phyloP scores from a whole-genome alignment of 768 basidiomycete genomes.

The Boletus tomentosulus region DNA sequence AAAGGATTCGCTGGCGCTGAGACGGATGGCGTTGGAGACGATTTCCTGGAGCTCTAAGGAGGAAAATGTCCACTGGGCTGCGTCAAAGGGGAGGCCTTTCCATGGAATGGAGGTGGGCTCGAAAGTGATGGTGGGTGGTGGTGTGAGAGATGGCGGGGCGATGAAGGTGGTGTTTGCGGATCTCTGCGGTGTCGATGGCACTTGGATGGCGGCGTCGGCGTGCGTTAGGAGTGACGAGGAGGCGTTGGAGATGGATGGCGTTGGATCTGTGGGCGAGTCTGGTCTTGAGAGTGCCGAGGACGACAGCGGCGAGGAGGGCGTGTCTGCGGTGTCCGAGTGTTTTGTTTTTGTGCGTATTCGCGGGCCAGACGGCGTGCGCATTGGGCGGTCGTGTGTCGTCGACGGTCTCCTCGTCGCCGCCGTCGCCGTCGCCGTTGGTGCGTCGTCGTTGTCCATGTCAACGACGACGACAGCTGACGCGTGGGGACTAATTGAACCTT shows the following conservation, averaged over 20 bases:
- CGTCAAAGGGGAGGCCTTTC: slow-evolving; percentile 68
- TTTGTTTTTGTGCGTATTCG: slow-evolving; percentile 16
- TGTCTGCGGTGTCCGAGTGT: slow-evolving; percentile 11
- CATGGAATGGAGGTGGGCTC: slow-evolving; percentile 54
- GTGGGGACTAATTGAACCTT: neutral
- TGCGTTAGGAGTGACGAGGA: neutral
- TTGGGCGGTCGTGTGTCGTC: slow-evolving; percentile 20
- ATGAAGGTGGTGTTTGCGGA: slow-evolving; percentile 27
- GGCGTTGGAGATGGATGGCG: neutral
- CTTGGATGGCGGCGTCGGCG: slow-evolving; percentile 16
- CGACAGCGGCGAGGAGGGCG: slow-evolving; percentile 1
- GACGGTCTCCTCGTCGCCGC: slow-evolving; percentile 8
- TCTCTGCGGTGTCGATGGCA: neutral
- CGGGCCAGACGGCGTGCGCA: slow-evolving; percentile 20
- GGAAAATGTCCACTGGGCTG: slow-evolving; percentile 57
- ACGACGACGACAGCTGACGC: slow-evolving; percentile 7
- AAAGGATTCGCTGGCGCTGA: slow-evolving; percentile 64
- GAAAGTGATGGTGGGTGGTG: slow-evolving; percentile 53
- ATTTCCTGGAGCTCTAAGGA: slow-evolving; percentile 60
- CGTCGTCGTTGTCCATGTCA: slow-evolving; percentile 15
- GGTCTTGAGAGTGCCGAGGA: neutral
- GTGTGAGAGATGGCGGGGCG: slow-evolving; percentile 34
- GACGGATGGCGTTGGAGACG: slow-evolving; percentile 67
- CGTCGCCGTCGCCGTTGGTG: neutral
- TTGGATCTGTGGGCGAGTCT: neutral